These are phyloP conservation scores for Lepidopterella palustris DNA, from an alignment of 495 filamentous ascomycete genomes.

Conservation along the genomic window DNA sequence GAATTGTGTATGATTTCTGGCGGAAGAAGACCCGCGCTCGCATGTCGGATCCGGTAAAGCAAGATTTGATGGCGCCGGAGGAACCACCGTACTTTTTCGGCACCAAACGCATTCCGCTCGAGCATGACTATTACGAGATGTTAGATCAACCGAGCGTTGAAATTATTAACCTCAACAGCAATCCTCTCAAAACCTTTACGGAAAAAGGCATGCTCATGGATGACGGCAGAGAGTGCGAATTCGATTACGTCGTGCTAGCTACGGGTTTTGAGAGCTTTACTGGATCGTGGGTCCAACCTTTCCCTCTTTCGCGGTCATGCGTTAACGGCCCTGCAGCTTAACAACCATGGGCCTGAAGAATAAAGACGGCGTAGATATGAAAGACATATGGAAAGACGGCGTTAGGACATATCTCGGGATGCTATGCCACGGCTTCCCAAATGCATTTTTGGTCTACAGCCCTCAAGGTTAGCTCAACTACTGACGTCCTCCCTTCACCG, in stretches of 20 bases:
- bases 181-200: constrained; percentile 14
- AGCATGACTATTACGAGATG: constrained; percentile 25
- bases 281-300: constrained; percentile 4
- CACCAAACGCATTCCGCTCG: constrained; percentile 20
- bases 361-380: constrained; percentile 22
- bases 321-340: not conserved
- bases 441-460: constrained; percentile 20
- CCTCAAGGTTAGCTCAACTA: constrained; percentile 24
- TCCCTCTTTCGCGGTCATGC: not conserved
- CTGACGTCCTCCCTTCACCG: not conserved
- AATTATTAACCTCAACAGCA: constrained; percentile 13
- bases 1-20: constrained; percentile 24
- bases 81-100: constrained; percentile 20
- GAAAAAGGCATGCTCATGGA: constrained; percentile 9
- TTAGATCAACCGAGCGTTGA: constrained; percentile 14
- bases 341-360: constrained; percentile 18
- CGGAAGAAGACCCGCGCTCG: constrained; percentile 14
- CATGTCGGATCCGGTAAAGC: constrained; percentile 16
- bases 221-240: constrained; percentile 10
- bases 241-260: constrained; percentile 20
- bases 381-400: constrained; percentile 19
- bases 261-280: constrained; percentile 27
- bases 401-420: constrained; percentile 23
- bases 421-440: constrained; percentile 22
- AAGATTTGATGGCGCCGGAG: constrained; percentile 16